Base-by-base conservation (phyloP, 768 basidiomycete genomes). In the Hydnomerulius pinastri region DNA sequence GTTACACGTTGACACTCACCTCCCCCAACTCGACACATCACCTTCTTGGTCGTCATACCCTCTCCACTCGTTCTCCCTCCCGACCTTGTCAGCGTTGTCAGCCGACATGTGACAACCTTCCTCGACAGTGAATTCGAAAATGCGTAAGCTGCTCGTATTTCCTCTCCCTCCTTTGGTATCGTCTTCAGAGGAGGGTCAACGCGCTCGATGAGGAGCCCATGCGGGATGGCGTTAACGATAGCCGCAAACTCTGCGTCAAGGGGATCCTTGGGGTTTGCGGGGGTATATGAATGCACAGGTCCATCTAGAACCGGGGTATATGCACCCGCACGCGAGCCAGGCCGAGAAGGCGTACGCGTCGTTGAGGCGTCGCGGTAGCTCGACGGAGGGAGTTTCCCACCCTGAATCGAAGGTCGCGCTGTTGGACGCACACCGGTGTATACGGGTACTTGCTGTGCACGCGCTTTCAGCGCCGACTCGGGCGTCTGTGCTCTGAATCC, bases 21-120 rank as follows among this genome's bases (percentile, higher is more conserved):
- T 68, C 89, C 90, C 39, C 92, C 92, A 54, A 94, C 87, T 52
- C 92, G 84, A 71, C 87, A 91, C 86, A 95, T 88, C 25, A 94
- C 92, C 70, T 92, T 94, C 81, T 87, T 91, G 58, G 76, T 74
- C 56, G 71, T 77, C 40, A 71, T 73, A 43, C 54, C 47, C 56
- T 70, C 61, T 48, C 75, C 74, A 42, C 74, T 66, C 29, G 68
- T 63, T 18, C 68, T 73, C 63, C 75, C 76, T 20, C 76, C 77
- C 10, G 79, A 71, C 41, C 92, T 80, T 46, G 83, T 81, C 63
- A 91, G 74, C 39, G 90, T 88, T 38, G 91, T 89, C 69, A 95
- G 71, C 57, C 86, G 80, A 66, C 88, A 90, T 21, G 84, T 86
- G 29, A 95, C 78, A 29, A 85, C 76, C 73, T 91, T 92, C 57